Conservation (phyloP, 2,329 filamentous ascomycete species). For the Mollisiaceae sp. region DNA sequence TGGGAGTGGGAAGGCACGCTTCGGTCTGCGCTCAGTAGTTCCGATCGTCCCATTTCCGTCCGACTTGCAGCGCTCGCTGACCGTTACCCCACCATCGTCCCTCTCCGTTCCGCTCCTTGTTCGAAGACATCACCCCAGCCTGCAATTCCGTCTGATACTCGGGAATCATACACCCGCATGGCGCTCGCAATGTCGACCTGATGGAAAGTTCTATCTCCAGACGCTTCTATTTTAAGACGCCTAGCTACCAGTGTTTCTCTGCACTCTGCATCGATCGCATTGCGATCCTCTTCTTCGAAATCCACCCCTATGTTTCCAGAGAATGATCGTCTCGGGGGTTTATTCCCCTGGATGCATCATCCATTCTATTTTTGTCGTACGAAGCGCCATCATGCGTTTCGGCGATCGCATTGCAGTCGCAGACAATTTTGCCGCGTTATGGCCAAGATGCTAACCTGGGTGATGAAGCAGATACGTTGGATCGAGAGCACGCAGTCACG, state of each 20-base stretch:
- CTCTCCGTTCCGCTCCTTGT: neutral
- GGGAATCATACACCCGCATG: conserved; percentile 23
- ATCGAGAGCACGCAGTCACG: conserved; percentile 26
- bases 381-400: conserved; percentile 34
- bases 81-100: conserved; percentile 30
- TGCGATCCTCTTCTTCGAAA: conserved; percentile 24
- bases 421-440: conserved; percentile 22
- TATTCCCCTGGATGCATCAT: conserved; percentile 6
- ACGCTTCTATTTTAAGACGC: conserved; percentile 24
- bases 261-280: conserved; percentile 32
- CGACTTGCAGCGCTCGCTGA: conserved; percentile 24
- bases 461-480: conserved; percentile 30
- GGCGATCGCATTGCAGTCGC: conserved; percentile 31
- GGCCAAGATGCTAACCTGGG: conserved; percentile 29
- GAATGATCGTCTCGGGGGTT: conserved; percentile 31
- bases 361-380: conserved; percentile 34
- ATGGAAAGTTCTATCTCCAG: conserved; percentile 20
- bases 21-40: conserved; percentile 17
- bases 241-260: conserved; percentile 22
- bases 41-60: conserved; percentile 33
- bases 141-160: conserved; percentile 30
- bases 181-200: conserved; percentile 16
- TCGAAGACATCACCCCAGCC: conserved; percentile 10
- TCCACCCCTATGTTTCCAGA: conserved; percentile 28
- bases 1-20: neutral